Evolutionary conservation across 768 basidiomycete species (phyloP).

Genomic region (Lactifluus pinguis): DNA sequence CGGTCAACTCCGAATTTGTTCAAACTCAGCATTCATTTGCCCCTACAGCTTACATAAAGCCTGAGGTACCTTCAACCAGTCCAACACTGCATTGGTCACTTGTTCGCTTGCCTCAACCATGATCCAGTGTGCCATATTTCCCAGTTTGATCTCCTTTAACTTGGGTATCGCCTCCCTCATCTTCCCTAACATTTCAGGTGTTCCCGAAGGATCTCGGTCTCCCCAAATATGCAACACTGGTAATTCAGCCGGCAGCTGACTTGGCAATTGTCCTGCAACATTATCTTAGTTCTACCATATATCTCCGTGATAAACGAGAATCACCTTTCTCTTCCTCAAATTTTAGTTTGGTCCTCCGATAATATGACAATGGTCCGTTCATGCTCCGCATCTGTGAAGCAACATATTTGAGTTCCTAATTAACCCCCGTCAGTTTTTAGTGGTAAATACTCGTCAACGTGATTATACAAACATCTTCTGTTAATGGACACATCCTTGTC

Average conservation of each 20-base stretch:
- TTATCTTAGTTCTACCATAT: not conserved
- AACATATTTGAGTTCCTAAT: conserved; percentile 47
- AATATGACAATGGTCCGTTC: conserved; percentile 71
- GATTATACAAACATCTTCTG: conserved; percentile 12
- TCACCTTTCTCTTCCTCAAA: conserved; percentile 55
- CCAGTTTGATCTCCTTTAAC: not conserved
- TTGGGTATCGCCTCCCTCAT: not conserved
- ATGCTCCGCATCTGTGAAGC: conserved; percentile 39
- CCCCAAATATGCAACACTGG: conserved; percentile 10
- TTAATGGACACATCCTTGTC: conserved; percentile 5
- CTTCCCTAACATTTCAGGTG: not conserved
- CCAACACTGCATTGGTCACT: not conserved
- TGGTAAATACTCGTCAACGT: too few species aligned
- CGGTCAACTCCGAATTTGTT: not conserved
- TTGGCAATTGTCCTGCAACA: conserved; percentile 1
- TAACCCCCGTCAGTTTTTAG: conserved; percentile 21
- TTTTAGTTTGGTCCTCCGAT: conserved; percentile 51
- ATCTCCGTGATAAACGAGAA: not conserved
- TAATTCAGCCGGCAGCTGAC: not conserved
- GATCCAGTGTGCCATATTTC: conserved; percentile 8
- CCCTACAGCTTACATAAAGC: too few species aligned
- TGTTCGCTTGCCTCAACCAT: conserved; percentile 3
- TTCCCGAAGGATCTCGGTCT: conserved; percentile 35
- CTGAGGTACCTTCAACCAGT: not conserved
- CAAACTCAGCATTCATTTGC: conserved; percentile 3